Evolutionary conservation across 441 rosid genomes (phyloP).

Genomic region (Eutrema salsugineum): DNA sequence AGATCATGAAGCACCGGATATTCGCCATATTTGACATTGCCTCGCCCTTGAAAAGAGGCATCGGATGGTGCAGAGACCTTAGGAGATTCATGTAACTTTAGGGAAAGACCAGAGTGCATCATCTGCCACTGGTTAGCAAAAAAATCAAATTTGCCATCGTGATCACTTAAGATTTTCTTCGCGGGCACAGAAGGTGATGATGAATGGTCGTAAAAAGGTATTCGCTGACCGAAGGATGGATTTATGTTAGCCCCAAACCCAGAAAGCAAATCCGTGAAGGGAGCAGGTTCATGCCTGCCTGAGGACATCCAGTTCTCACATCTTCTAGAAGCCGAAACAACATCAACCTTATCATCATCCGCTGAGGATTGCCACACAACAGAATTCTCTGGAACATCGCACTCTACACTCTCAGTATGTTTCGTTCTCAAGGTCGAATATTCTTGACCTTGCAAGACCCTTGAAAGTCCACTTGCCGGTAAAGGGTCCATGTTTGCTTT

Average conservation of each 20-base stretch:
- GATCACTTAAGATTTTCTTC: conserved; percentile 46
- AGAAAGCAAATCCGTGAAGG: conserved; percentile 78
- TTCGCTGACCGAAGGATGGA: conserved; percentile 40
- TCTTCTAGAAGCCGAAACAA: conserved; percentile 55
- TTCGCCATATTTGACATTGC: conserved; percentile 51
- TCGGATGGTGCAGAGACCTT: conserved; percentile 46
- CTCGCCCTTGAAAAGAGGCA: conserved; percentile 37
- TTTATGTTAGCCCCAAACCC: conserved; percentile 57
- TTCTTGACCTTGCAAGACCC: conserved; percentile 99
- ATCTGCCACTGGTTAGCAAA: conserved; percentile 51
- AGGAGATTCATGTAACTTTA: conserved; percentile 48
- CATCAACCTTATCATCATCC: conserved; percentile 63
- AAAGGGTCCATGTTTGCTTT: conserved; percentile 65
- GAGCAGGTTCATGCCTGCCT: conserved; percentile 58
- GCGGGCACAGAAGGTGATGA: conserved; percentile 31
- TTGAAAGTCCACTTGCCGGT: conserved; percentile 61
- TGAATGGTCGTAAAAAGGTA: conserved; percentile 46
- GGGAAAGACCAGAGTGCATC: conserved; percentile 59
- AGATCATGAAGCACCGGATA: conserved; percentile 48
- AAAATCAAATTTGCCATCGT: conserved; percentile 53
- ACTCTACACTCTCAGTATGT: conserved; percentile 58
- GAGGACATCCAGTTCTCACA: conserved; percentile 56
- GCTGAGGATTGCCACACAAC: conserved; percentile 54
- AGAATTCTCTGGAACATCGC: conserved; percentile 59
- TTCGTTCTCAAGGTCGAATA: conserved; percentile 70